A percentile compares a stretch with the other conserved stretches of the same genome.
phyloP scores from a whole-genome alignment of 2,329 filamentous ascomycete species.

The Fusarium caatingaense region DNA sequence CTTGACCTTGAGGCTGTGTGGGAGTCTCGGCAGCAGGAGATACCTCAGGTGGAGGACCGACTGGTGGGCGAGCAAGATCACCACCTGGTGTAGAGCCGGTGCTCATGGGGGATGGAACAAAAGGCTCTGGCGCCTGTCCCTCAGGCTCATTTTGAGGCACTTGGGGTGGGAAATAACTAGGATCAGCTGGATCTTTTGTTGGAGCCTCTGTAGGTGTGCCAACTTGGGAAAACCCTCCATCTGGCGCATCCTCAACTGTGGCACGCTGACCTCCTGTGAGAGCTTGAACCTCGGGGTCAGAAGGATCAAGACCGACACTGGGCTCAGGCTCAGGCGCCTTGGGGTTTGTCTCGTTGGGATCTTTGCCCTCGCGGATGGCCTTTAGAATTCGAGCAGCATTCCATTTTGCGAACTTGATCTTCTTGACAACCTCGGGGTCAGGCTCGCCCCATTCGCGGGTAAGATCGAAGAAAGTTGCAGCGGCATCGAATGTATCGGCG shows the following conservation, averaged over 20 bases:
- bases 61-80: conserved; percentile 38
- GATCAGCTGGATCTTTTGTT: conserved; percentile 45
- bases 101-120: conserved; percentile 52
- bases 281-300: conserved; percentile 72
- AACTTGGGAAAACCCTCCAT: conserved; percentile 52
- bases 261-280: conserved; percentile 55
- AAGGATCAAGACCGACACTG: conserved; percentile 64
- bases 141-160: conserved; percentile 35
- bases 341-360: conserved; percentile 93
- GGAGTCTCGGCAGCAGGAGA: conserved; percentile 26
- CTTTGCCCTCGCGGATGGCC: conserved; percentile 88
- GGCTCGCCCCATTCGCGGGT: conserved; percentile 83
- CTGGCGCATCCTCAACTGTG: conserved; percentile 65
- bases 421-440: conserved; percentile 81
- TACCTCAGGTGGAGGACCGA: conserved; percentile 21
- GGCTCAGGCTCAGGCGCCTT: conserved; percentile 64
- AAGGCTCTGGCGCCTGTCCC: conserved; percentile 42
- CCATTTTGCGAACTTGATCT: conserved; percentile 97
- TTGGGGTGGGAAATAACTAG: conserved; percentile 51
- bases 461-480: conserved; percentile 91
- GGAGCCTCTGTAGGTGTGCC: conserved; percentile 45
- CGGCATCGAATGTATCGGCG: conserved; percentile 91
- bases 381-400: conserved; percentile 91
- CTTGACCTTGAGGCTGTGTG: conserved; percentile 33
- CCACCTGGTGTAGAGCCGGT: conserved; percentile 43